Base-by-base conservation (phyloP, 495 filamentous ascomycete species). In the Elasticomyces elasticus region DNA sequence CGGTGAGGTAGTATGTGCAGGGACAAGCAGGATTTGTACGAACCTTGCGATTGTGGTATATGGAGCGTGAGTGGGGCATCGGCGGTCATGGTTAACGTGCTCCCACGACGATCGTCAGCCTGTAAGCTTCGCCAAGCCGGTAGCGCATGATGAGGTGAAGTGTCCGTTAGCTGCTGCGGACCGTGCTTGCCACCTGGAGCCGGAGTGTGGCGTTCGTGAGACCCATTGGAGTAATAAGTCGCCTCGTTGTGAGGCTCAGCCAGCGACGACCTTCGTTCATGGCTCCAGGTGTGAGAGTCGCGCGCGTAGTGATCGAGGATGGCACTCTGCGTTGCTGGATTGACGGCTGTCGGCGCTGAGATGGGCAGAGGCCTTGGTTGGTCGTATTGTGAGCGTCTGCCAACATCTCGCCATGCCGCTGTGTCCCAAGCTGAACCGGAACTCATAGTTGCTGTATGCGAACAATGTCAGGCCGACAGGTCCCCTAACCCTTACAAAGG, bases 161-260 rank as follows among this genome's bases (percentile, higher is more conserved):
- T 47, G 23, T 11, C 25, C 15, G 19, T 42, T 52, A 51, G 40
- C 40, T 43, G 51, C 51, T 26, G 38, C 51, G 51, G 51, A 35
- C 37, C 51, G 51, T 45, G 10, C 49, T 57, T 51, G 54, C 54
- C 48, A 52, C 33, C 26, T 33, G 54, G 19, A 19, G 42, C 19
- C 55, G 55, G 35, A 26, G 15, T 47, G 40, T 52, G 55, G 55
- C 55, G 55, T 40, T 41, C 40, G 30, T 52, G 15, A 38, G 37
- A 22, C 15, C 5, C 17, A 28, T 1, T 25, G 23, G 20, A 42
- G 28, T 25, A 56, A 35, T 17, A 41, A 25, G 54, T 52, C 37
- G 40, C 19, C 15, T 58, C 26, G 28, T 40, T 22, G 23, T 41
- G 23, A 46, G 49, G 37, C 10, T 1, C 26, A n/a, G 10, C 37